A percentile compares a stretch with the other conserved stretches of the same genome.
Evolutionary conservation across 2,329 filamentous ascomycete species (phyloP).

Genomic region (Pseudogymnoascus sp.): DNA sequence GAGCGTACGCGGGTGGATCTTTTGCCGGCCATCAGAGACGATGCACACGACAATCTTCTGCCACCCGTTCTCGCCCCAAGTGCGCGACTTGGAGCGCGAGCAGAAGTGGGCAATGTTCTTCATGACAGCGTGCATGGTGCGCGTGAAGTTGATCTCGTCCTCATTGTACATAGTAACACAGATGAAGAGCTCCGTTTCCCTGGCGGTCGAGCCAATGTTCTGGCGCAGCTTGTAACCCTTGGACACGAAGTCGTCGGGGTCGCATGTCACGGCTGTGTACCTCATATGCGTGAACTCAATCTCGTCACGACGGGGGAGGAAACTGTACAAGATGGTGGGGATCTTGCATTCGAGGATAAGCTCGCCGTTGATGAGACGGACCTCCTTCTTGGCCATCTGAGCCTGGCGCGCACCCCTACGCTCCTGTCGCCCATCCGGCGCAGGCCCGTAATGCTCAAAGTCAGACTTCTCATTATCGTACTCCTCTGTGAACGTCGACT

Average conservation of each 20-base stretch:
- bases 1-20: conserved; percentile 85
- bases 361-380: conserved; percentile 93
- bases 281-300: conserved; percentile 98
- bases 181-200: conserved; percentile 93
- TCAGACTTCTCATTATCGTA: conserved; percentile 38
- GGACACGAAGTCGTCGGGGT: conserved; percentile 85
- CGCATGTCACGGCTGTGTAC: conserved; percentile 96
- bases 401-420: conserved; percentile 78
- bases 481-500: conserved; percentile 27
- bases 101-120: conserved; percentile 97
- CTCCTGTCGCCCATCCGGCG: conserved; percentile 78
- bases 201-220: conserved; percentile 71
- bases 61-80: conserved; percentile 96
- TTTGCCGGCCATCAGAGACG: conserved; percentile 87
- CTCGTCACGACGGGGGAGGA: conserved; percentile 85
- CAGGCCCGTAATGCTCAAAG: conserved; percentile 76
- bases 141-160: conserved; percentile 90
- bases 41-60: conserved; percentile 98
- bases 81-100: conserved; percentile 80
- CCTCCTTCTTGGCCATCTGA: conserved; percentile 87
- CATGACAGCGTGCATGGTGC: conserved; percentile 98
- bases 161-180: conserved; percentile 99
- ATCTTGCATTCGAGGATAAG: conserved; percentile 98
- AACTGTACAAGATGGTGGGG: conserved; percentile 94
- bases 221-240: conserved; percentile 89